phyloP scores from a whole-genome alignment of 1,284 basidiomycete genomes.

The Meira miltonrushii region DNA sequence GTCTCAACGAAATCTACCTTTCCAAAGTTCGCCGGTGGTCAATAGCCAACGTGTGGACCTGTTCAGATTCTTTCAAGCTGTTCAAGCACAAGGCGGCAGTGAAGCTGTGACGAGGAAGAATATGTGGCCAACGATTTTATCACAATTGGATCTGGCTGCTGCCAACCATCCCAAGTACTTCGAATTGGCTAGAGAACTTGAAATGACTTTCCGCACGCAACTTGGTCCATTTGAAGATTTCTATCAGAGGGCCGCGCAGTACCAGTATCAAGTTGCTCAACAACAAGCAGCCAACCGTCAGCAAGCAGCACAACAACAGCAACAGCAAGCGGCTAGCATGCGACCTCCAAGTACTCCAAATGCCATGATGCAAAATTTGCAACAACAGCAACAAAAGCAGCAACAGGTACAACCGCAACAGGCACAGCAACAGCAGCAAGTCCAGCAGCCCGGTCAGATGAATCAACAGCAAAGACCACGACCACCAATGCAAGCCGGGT shows the following conservation, averaged over 20 bases:
- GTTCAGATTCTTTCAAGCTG: conserved; percentile 42
- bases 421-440: conserved; percentile 13
- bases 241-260: conserved; percentile 25
- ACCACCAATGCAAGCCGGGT: not conserved
- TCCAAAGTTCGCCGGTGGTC: conserved; percentile 31
- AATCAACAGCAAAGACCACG: conserved; percentile 6
- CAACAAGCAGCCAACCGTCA: not conserved
- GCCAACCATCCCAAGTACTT: conserved; percentile 33
- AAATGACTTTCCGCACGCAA: conserved; percentile 35
- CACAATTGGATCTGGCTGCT: conserved; percentile 36
- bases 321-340: conserved; percentile 11
- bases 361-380: not conserved
- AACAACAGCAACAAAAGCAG: conserved; percentile 14
- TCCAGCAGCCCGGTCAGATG: not conserved
- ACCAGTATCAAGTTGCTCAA: conserved; percentile 7
- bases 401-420: conserved; percentile 20
- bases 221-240: conserved; percentile 45
- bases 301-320: conserved; percentile 2
- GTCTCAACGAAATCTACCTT: conserved; percentile 39
- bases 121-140: conserved; percentile 38
- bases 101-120: conserved; percentile 39
- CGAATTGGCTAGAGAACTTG: conserved; percentile 28
- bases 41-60: conserved; percentile 40
- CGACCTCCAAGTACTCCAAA: not conserved
- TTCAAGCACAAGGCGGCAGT: conserved; percentile 44